Evolutionary conservation across 805 yeast genomes (phyloP).

Genomic region (Kodamaea kaohsiungensis): DNA sequence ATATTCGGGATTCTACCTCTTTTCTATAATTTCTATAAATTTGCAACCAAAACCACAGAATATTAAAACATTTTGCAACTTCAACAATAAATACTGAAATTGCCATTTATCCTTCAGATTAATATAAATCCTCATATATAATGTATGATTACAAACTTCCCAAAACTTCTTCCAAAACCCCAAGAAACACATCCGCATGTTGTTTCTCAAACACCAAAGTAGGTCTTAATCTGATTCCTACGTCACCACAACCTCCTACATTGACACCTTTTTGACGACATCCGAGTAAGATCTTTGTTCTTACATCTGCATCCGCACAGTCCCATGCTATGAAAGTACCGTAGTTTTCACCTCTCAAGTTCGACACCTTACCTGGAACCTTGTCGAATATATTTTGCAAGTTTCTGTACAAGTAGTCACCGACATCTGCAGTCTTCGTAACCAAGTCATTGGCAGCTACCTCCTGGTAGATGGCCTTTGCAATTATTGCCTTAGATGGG

Average conservation of each 20-base stretch:
- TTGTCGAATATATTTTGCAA: slow-evolving; percentile 40
- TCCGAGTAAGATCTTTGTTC: slow-evolving; percentile 48
- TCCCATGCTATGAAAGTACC: slow-evolving; percentile 73
- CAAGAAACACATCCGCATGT: slow-evolving; percentile 60
- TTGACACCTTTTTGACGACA: slow-evolving; percentile 58
- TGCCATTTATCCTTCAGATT: too few species aligned
- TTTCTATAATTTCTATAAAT: too few species aligned
- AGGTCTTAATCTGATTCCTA: slow-evolving; percentile 63
- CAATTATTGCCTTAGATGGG: slow-evolving; percentile 66
- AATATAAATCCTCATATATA: too few species aligned
- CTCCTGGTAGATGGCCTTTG: slow-evolving; percentile 60
- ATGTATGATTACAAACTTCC: slow-evolving; percentile 7
- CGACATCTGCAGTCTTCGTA: slow-evolving; percentile 50
- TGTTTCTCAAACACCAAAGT: slow-evolving; percentile 59
- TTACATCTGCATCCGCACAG: slow-evolving; percentile 39
- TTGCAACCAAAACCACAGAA: too few species aligned
- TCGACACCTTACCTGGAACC: slow-evolving; percentile 43
- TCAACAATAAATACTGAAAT: background rate
- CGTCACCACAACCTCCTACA: slow-evolving; percentile 68
- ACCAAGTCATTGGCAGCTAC: slow-evolving; percentile 50
- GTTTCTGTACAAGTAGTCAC: slow-evolving; percentile 51
- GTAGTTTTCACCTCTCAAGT: slow-evolving; percentile 62
- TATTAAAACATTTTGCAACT: too few species aligned
- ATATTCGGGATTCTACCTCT: too few species aligned
- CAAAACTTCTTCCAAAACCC: slow-evolving; percentile 34